Evolutionary conservation across 108 stramenopile genomes (phyloP).

Genomic region (Nannochloropsis gaditana): DNA sequence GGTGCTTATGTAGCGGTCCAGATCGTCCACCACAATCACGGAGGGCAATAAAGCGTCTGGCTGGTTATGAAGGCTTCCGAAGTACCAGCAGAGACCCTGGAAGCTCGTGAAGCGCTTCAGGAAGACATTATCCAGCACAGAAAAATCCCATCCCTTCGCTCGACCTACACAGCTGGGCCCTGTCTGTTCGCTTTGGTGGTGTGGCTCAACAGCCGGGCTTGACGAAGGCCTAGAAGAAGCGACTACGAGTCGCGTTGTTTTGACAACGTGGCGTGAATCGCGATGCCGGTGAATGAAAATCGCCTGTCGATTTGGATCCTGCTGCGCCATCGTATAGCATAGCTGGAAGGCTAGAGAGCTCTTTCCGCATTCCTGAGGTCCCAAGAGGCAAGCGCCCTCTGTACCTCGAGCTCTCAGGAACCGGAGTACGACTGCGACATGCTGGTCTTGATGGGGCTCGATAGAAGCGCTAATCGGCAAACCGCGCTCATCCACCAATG

Average conservation of each 20-base stretch:
- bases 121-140: slow-evolving; percentile 1
- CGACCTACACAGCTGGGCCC: not conserved
- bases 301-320: not conserved
- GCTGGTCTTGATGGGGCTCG: not conserved
- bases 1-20: not conserved
- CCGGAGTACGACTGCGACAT: not conserved
- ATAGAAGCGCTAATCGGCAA: too few relatives aligned
- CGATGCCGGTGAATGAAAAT: slow-evolving; percentile 12
- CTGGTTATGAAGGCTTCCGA: not conserved
- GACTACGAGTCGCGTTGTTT: not conserved
- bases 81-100: slow-evolving; percentile 10
- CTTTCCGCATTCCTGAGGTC: slow-evolving; percentile 1
- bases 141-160: not conserved
- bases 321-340: slow-evolving; percentile 10
- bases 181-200: not conserved
- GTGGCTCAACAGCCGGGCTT: not conserved
- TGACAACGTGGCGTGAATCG: not conserved
- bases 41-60: not conserved
- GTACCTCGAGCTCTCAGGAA: not conserved
- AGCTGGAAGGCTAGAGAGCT: not conserved
- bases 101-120: not conserved
- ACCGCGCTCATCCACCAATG: too few relatives aligned
- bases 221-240: not conserved
- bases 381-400: not conserved
- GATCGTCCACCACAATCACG: slow-evolving; percentile 4